Evolutionary conservation across 2,329 filamentous ascomycete genomes (phyloP).

Genomic region (Colletotrichum echinochloae): DNA sequence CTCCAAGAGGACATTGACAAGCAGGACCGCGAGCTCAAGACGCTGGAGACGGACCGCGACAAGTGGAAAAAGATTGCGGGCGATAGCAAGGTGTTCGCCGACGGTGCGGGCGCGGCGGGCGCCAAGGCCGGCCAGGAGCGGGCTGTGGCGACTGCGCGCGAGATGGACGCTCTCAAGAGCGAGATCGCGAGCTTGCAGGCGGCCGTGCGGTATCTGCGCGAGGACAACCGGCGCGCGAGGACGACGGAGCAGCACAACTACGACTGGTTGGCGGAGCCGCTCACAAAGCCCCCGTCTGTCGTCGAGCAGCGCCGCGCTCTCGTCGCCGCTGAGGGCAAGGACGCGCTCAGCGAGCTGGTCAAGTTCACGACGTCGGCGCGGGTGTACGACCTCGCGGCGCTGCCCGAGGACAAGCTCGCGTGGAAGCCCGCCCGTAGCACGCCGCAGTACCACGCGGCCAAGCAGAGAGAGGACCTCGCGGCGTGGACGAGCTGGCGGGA

Average conservation of each 20-base stretch:
- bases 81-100: conserved; percentile 68
- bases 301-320: conserved; percentile 63
- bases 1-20: conserved; percentile 74
- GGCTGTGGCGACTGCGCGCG: conserved; percentile 76
- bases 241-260: conserved; percentile 65
- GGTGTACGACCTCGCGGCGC: conserved; percentile 68
- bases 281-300: conserved; percentile 59
- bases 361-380: conserved; percentile 67
- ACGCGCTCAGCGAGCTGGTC: conserved; percentile 74
- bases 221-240: conserved; percentile 74
- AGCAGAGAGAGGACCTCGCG: conserved; percentile 73
- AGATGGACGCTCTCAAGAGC: conserved; percentile 78
- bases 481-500: conserved; percentile 70
- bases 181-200: conserved; percentile 75
- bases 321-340: conserved; percentile 71
- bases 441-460: conserved; percentile 74
- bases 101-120: conserved; percentile 59
- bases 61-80: conserved; percentile 79
- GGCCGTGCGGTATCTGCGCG: conserved; percentile 74
- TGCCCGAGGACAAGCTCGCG: conserved; percentile 70
- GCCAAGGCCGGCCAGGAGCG: conserved; percentile 72
- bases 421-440: conserved; percentile 76
- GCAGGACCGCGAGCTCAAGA: conserved; percentile 74
- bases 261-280: conserved; percentile 74
- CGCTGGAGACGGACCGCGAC: conserved; percentile 73